Evolutionary conservation across 305 asterid species (phyloP).

Genomic region (Striga hermonthica): DNA sequence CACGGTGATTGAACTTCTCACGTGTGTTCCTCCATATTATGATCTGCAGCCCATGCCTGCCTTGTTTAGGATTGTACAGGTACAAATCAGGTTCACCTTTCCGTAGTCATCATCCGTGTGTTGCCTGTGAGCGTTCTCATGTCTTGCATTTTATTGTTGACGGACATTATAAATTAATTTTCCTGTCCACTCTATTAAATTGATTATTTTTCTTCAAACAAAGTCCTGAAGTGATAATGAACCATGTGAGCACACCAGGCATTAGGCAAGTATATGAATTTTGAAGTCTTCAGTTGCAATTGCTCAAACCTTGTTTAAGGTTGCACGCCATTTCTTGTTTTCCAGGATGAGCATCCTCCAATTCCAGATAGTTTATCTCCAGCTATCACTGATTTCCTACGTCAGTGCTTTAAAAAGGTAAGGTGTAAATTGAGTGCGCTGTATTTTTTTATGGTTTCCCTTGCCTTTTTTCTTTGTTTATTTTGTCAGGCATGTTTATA

Average conservation of each 20-base stretch:
- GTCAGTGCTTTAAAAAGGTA: constrained; percentile 98
- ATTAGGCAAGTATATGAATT: constrained; percentile 19
- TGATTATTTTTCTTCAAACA: background rate
- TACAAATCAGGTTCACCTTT: constrained; percentile 37
- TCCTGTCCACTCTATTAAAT: constrained; percentile 9
- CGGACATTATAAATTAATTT: constrained; percentile 17
- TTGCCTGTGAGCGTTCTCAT: constrained; percentile 24
- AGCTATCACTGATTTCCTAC: constrained; percentile 87
- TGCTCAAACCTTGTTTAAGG: constrained; percentile 31
- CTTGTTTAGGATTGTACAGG: constrained; percentile 97
- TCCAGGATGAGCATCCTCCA: constrained; percentile 97
- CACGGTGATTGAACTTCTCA: constrained; percentile 98
- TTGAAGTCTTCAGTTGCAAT: constrained; percentile 6
- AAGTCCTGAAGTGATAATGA: constrained; percentile 12
- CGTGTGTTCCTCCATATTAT: constrained; percentile 94
- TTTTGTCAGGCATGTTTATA: constrained; percentile 20
- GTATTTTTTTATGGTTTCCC: constrained; percentile 22
- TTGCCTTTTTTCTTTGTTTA: constrained; percentile 12
- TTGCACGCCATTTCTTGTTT: constrained; percentile 33
- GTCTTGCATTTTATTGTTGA: constrained; percentile 23
- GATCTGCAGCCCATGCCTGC: constrained; percentile 99
- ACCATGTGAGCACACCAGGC: constrained; percentile 21
- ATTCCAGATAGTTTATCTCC: constrained; percentile 95
- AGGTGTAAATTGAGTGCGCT: constrained; percentile 31
- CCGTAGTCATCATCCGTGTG: constrained; percentile 21